Base-by-base conservation (phyloP, 169 alveolate species). In the Cryptosporidium bovis region DNA sequence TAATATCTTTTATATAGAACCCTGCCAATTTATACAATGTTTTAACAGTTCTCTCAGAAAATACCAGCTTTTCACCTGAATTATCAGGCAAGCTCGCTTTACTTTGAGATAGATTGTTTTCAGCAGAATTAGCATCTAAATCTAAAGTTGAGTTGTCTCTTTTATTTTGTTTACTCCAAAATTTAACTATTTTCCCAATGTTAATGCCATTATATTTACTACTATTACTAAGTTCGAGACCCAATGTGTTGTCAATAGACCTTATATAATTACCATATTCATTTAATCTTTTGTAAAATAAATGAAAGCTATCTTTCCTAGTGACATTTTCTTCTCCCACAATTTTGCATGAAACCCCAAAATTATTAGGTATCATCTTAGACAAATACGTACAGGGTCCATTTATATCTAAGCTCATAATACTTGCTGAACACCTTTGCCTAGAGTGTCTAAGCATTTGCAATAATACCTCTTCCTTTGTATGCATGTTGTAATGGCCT, bases 401-500 rank as follows among this genome's bases (percentile, higher is more conserved):
- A 4, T 51, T 60, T 0, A 77, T 44, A 29, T 77, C 71, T 48
- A 77, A 16, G 8, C 87, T 71, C 12, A 77, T 62, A 8, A 77
- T n/a, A 40, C 64, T n/a, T 24, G 77, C 18, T 6, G 31, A 68
- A 48, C 64, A 60, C 40, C 40, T 56, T 13, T 33, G 7, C 15
- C 69, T 34, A 12, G 51, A 68, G 36, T 77, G 87, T 15, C 36
- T 77, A 60, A 77, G 31, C 71, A 77, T 77, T 29, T 77, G 87
- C 46, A 77, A 29, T 3, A 77, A 44, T 2, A 77, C 44, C 13
- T 77, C 87, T 24, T 77, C 87, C 55, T 77, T 77, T 44, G 69
- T 62, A 16, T 77, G 87, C 87, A 77, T 77, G 12, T 77, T 77
- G 27, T 77, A 77, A 44, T 77, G 71, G 12, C 87, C 87, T 44